Percentiles rank a stretch among this genome's conserved stretches.
These are phyloP conservation scores for Termitomyces sp. DNA, from an alignment of 768 basidiomycete genomes.

Conservation along the genomic window DNA sequence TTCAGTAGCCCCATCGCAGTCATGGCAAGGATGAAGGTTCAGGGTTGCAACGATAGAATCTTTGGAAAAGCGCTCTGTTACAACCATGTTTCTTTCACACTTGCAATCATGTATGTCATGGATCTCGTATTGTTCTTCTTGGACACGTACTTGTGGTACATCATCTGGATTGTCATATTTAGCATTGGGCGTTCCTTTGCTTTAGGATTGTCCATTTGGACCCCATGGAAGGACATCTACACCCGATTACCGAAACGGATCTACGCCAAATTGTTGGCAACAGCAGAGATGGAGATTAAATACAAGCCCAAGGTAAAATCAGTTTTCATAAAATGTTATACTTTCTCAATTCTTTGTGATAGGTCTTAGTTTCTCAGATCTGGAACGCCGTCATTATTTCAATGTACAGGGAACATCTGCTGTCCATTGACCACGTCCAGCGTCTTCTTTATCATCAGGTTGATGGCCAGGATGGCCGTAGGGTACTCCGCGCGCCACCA, in stretches of 20 bases:
- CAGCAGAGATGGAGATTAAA: slow-evolving; percentile 97
- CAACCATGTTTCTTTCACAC: slow-evolving; percentile 91
- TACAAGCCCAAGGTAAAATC: slow-evolving; percentile 88
- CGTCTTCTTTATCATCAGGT: slow-evolving; percentile 96
- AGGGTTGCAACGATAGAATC: slow-evolving; percentile 80
- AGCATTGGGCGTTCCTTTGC: slow-evolving; percentile 87
- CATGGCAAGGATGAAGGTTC: slow-evolving; percentile 94
- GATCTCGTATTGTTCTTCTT: slow-evolving; percentile 97
- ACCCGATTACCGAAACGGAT: slow-evolving; percentile 96
- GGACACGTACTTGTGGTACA: slow-evolving; percentile 99
- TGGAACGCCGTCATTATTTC: slow-evolving; percentile 99
- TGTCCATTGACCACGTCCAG: slow-evolving; percentile 98
- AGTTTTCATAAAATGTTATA: neutral
- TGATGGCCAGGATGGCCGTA: slow-evolving; percentile 81
- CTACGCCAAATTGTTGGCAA: slow-evolving; percentile 94
- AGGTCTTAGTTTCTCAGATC: slow-evolving; percentile 95
- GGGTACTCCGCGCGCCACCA: slow-evolving; percentile 91
- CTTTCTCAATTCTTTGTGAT: neutral
- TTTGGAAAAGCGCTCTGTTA: slow-evolving; percentile 80
- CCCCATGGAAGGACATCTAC: slow-evolving; percentile 97
- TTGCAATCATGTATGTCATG: slow-evolving; percentile 99
- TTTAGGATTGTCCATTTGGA: slow-evolving; percentile 96
- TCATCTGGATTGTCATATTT: slow-evolving; percentile 97
- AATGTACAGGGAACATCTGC: slow-evolving; percentile 98
- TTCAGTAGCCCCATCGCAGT: slow-evolving; percentile 95